Evolutionary conservation across 2,329 filamentous ascomycete genomes (phyloP).

Genomic region (Aspergillus novofumigatus): DNA sequence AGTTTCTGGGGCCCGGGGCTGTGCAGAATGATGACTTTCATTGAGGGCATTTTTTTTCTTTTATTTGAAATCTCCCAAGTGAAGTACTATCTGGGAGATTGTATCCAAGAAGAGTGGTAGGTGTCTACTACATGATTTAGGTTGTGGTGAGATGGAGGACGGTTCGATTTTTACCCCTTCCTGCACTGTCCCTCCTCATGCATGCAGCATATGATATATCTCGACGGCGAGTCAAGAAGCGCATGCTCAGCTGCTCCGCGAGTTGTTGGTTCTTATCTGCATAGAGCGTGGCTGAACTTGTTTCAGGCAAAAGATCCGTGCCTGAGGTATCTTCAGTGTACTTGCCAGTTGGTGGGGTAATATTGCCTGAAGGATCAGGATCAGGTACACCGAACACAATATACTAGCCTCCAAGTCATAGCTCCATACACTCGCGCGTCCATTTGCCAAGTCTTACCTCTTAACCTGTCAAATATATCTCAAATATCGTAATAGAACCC

Average conservation of each 20-base stretch:
- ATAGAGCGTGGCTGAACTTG: too few relatives aligned
- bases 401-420: background rate
- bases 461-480: background rate
- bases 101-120: background rate
- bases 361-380: background rate
- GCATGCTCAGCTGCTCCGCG: too few relatives aligned
- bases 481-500: background rate
- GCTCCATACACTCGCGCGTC: background rate
- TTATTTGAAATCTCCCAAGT: too few relatives aligned
- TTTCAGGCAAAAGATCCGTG: background rate
- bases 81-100: background rate
- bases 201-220: background rate
- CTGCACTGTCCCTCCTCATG: background rate
- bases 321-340: background rate
- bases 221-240: too few relatives aligned
- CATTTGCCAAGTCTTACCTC: background rate
- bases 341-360: background rate
- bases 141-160: background rate
- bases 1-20: slow-evolving; percentile 36
- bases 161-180: background rate
- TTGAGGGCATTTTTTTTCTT: slow-evolving; percentile 20
- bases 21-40: slow-evolving; percentile 45
- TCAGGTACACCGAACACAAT: too few relatives aligned
- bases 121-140: background rate
- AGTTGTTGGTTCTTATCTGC: background rate